Conservation (phyloP, 345 rosid genomes). For the Rhodamnia argentea region DNA sequence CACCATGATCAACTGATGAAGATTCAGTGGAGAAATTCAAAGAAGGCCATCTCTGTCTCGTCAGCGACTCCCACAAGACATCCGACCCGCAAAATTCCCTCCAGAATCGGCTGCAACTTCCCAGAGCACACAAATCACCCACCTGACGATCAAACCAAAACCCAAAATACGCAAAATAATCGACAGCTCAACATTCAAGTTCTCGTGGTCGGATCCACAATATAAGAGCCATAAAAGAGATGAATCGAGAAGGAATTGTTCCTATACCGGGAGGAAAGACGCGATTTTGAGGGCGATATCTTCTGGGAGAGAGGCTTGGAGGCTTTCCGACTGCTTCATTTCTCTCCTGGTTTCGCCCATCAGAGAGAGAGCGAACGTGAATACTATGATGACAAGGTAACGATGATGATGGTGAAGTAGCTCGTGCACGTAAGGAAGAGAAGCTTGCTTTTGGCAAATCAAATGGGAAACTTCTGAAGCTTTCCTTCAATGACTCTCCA, state of each 20-base stretch:
- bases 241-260: background rate
- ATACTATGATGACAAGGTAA: background rate
- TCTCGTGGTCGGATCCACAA: background rate
- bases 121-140: slow-evolving; percentile 47
- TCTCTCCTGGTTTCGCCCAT: background rate
- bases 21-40: slow-evolving; percentile 5
- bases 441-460: no score
- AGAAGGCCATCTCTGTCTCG: slow-evolving; percentile 53
- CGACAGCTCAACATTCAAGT: background rate
- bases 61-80: slow-evolving; percentile 54
- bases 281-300: slow-evolving; percentile 56
- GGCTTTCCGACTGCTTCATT: slow-evolving; percentile 13
- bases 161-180: background rate
- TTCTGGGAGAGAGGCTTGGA: slow-evolving; percentile 29
- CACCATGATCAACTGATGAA: slow-evolving; percentile 2
- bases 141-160: slow-evolving; percentile 20
- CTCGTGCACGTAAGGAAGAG: no score
- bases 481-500: no score
- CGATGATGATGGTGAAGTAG: no score
- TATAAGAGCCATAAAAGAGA: background rate
- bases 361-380: background rate
- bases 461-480: no score
- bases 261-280: slow-evolving; percentile 43
- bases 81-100: slow-evolving; percentile 53
- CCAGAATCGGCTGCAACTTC: slow-evolving; percentile 67